These are phyloP conservation scores for Lolium rigidum DNA, from an alignment of 176 grass and related monocot genomes.

Conservation along the genomic window DNA sequence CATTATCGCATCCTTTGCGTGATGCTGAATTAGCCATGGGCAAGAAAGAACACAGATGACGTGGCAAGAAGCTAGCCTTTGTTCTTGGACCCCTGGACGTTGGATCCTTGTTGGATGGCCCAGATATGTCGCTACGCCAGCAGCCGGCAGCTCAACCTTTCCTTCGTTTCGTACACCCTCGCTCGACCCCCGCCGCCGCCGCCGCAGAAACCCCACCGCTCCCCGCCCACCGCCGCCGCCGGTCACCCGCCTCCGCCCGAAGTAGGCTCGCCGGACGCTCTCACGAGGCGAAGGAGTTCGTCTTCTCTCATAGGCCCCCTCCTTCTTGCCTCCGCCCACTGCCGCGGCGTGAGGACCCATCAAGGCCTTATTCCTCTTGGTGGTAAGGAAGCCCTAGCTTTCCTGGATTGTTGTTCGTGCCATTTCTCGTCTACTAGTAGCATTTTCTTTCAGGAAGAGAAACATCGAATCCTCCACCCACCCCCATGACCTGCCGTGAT, in stretches of 20 bases:
- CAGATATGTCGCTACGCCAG: not conserved
- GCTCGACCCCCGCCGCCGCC: not conserved
- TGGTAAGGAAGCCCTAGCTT: slow-evolving; percentile 25
- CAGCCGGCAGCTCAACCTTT: not conserved
- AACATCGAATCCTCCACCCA: not conserved
- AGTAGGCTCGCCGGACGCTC: not conserved
- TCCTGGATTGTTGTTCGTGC: not conserved
- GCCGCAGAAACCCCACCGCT: not conserved
- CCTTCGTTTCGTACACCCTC: not conserved
- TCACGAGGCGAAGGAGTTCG: not conserved
- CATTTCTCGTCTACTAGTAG: not conserved
- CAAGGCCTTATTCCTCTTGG: not conserved
- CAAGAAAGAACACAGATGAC: too few species aligned
- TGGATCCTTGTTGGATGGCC: not conserved
- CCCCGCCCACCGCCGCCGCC: not conserved
- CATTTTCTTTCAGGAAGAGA: not conserved
- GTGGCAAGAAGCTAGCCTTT: too few species aligned
- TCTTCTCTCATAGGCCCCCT: not conserved
- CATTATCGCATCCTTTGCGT: too few species aligned
- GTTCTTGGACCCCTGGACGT: not conserved
- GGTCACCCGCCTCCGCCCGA: not conserved
- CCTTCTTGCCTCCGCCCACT: not conserved
- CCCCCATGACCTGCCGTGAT: not conserved
- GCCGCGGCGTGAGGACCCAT: not conserved
- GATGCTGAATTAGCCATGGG: too few species aligned